These are phyloP conservation scores for Hymenoscyphus linearis DNA, from an alignment of 2,329 filamentous ascomycete genomes.

Conservation along the genomic window DNA sequence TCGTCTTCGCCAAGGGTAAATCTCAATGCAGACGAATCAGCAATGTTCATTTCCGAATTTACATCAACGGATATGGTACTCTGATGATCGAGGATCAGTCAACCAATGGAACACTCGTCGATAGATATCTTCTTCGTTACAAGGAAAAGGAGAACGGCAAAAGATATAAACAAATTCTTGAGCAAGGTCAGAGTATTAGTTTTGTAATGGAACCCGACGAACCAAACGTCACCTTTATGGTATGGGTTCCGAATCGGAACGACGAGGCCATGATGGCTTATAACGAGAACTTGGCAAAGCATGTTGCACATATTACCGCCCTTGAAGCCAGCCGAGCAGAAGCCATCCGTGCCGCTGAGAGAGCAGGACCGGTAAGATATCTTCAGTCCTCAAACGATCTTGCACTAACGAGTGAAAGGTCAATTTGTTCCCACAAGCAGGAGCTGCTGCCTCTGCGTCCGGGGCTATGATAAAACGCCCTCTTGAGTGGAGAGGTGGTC, in stretches of 20 bases:
- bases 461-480: constrained; percentile 31
- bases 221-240: constrained; percentile 71
- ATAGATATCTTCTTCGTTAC: constrained; percentile 59
- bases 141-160: constrained; percentile 42
- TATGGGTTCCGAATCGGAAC: constrained; percentile 74
- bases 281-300: constrained; percentile 61
- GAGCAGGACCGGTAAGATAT: constrained; percentile 23
- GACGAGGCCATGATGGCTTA: constrained; percentile 62
- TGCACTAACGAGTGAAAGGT: constrained; percentile 19
- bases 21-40: constrained; percentile 72
- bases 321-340: constrained; percentile 10
- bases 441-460: constrained; percentile 16
- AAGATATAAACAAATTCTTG: constrained; percentile 31
- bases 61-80: constrained; percentile 75
- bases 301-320: constrained; percentile 43
- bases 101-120: constrained; percentile 91
- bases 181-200: constrained; percentile 30
- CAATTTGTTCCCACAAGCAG: constrained; percentile 30
- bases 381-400: neutral
- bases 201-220: constrained; percentile 30
- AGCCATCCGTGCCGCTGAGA: constrained; percentile 2
- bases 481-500: constrained; percentile 76
- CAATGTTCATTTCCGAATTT: constrained; percentile 95
- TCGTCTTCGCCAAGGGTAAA: constrained; percentile 54
- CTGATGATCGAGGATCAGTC: constrained; percentile 92